These are phyloP conservation scores for Aschersonia sp. DNA, from an alignment of 2,329 filamentous ascomycete species.

Conservation along the genomic window DNA sequence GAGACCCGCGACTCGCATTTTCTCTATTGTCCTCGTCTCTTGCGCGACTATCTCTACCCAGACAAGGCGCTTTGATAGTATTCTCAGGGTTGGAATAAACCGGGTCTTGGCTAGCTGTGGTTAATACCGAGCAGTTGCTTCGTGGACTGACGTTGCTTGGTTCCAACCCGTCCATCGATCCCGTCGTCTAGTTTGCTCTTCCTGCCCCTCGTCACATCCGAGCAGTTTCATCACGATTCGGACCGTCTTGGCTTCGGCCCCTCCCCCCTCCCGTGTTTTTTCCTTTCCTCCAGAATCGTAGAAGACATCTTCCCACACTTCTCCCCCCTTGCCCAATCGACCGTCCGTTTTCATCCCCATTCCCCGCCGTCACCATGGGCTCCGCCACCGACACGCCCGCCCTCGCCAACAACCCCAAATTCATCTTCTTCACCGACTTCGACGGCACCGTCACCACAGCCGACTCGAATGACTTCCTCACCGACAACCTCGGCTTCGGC, in stretches of 20 bases:
- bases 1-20: conserved; percentile 1
- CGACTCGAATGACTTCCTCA: conserved; percentile 58
- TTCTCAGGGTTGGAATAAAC: conserved; percentile 1
- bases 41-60: background rate
- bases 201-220: too few species aligned
- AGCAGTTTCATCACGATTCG: too few species aligned
- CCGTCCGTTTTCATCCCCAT: background rate
- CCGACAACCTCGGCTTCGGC: conserved; percentile 85
- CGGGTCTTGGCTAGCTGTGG: background rate
- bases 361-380: conserved; percentile 21
- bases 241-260: too few species aligned
- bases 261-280: too few species aligned
- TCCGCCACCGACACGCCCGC: conserved; percentile 36
- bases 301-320: too few species aligned
- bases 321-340: too few species aligned
- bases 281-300: too few species aligned
- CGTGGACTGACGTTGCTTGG: conserved; percentile 1
- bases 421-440: conserved; percentile 98
- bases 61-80: background rate
- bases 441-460: conserved; percentile 83
- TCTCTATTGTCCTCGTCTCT: background rate
- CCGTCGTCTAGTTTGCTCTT: too few species aligned
- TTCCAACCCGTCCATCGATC: too few species aligned
- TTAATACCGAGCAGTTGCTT: background rate
- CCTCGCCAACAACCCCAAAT: conserved; percentile 58